Evolutionary conservation across 371 early-diverging fungal species (phyloP).

Genomic region (Mucor racemosus): DNA sequence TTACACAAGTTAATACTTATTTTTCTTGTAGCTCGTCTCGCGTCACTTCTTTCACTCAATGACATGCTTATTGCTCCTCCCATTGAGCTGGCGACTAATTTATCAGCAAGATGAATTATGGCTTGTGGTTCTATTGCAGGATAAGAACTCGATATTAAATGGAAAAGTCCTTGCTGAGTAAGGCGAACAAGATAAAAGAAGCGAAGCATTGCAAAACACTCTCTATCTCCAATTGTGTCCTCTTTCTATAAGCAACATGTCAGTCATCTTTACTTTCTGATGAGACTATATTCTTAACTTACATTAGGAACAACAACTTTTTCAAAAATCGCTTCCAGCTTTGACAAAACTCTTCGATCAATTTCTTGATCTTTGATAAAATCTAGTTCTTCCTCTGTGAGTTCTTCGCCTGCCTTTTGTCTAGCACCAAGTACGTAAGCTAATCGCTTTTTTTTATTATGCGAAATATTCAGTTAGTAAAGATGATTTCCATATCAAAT

Average conservation of each 20-base stretch:
- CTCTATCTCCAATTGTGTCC: background rate
- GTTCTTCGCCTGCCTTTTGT: background rate
- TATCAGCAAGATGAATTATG: constrained; percentile 19
- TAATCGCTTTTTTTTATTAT: constrained; percentile 9
- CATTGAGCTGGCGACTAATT: constrained; percentile 15
- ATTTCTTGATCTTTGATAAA: constrained; percentile 6
- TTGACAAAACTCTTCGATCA: constrained; percentile 8
- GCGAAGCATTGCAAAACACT: constrained; percentile 2
- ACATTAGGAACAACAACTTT: too few relatives aligned
- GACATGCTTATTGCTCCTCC: background rate
- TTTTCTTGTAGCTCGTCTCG: background rate
- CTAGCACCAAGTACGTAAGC: constrained; percentile 10
- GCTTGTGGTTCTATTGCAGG: constrained; percentile 24
- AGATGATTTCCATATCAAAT: too few relatives aligned
- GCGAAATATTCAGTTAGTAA: too few relatives aligned
- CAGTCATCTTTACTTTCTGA: too few relatives aligned
- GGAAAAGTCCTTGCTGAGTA: constrained; percentile 27
- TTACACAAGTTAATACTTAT: background rate
- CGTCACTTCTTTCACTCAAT: background rate
- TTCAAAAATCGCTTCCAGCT: constrained; percentile 5
- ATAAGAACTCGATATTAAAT: constrained; percentile 4
- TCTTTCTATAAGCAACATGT: too few relatives aligned
- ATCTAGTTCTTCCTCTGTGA: background rate
- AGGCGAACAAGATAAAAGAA: constrained; percentile 29
- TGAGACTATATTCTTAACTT: too few relatives aligned